Conservation (phyloP, 2,329 filamentous ascomycete genomes). For the Beauveria brongniartii region DNA sequence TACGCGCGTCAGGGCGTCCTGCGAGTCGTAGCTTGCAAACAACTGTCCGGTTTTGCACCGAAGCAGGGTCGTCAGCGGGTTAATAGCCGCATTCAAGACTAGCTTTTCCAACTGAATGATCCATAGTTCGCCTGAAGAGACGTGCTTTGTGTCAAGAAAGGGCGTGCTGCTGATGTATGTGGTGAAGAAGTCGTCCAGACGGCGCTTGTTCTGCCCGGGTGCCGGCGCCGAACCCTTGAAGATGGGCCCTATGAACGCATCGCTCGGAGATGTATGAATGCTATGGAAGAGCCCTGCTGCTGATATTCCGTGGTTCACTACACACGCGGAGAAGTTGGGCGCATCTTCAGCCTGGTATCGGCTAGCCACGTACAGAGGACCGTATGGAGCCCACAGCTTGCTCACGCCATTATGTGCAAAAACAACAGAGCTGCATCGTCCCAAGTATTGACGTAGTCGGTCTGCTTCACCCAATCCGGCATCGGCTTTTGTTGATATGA, state of each 20-base stretch:
- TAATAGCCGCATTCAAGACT: not conserved
- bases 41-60: not conserved
- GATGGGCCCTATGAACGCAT: not conserved
- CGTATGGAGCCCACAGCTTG: not conserved
- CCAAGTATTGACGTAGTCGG: not conserved
- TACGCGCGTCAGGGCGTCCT: not conserved
- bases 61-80: not conserved
- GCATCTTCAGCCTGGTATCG: not conserved
- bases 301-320: not conserved
- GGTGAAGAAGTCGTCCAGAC: not conserved
- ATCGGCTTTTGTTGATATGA: not conserved
- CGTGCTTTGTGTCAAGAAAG: not conserved
- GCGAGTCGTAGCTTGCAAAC: not conserved
- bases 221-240: not conserved
- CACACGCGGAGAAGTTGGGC: not conserved
- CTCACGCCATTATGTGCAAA: not conserved
- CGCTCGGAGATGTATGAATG: not conserved
- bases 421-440: not conserved
- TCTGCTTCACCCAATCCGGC: not conserved
- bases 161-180: not conserved
- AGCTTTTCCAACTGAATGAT: not conserved
- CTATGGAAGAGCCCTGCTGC: not conserved
- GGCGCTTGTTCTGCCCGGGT: not conserved
- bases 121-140: not conserved
- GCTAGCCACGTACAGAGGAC: not conserved